A percentile compares a stretch with the other conserved stretches of the same genome.
Conservation (phyloP, 768 basidiomycete genomes). For the Xerocomellus intermedius region DNA sequence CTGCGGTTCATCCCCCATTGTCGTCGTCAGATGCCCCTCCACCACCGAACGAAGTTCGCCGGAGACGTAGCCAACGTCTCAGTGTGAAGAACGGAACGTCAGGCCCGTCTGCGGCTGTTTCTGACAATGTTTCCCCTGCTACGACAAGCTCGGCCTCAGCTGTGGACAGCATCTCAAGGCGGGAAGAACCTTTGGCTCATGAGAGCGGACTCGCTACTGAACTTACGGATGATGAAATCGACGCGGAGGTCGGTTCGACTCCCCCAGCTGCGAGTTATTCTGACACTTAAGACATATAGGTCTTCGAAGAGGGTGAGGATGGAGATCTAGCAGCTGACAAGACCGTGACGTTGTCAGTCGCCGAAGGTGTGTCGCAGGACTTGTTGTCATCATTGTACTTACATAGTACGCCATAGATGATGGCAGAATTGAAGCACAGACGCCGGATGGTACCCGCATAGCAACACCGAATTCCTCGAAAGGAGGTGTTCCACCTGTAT, state of each 20-base stretch:
- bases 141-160: constrained; percentile 28
- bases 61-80: constrained; percentile 81
- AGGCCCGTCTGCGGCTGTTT: constrained; percentile 11
- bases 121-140: constrained; percentile 13
- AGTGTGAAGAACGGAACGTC: constrained; percentile 58
- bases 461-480: constrained; percentile 74
- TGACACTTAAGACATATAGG: constrained; percentile 36
- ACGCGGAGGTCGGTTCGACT: constrained; percentile 55
- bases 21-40: constrained; percentile 36
- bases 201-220: constrained; percentile 70
- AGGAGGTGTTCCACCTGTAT: constrained; percentile 41
- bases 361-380: constrained; percentile 55
- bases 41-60: constrained; percentile 44
- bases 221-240: constrained; percentile 83
- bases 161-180: constrained; percentile 25
- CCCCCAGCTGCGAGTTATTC: background rate
- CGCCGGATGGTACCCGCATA: constrained; percentile 93
- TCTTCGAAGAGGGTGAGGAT: constrained; percentile 87
- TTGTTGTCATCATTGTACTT: background rate
- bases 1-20: constrained; percentile 28
- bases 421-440: constrained; percentile 92
- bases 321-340: constrained; percentile 73
- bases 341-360: constrained; percentile 81
- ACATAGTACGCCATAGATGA: constrained; percentile 58
- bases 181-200: constrained; percentile 53